Evolutionary conservation across 306 rosid genomes (phyloP), one percentile per base, ranked within the genome.

Genomic region (Cicer cuneatum): DNA sequence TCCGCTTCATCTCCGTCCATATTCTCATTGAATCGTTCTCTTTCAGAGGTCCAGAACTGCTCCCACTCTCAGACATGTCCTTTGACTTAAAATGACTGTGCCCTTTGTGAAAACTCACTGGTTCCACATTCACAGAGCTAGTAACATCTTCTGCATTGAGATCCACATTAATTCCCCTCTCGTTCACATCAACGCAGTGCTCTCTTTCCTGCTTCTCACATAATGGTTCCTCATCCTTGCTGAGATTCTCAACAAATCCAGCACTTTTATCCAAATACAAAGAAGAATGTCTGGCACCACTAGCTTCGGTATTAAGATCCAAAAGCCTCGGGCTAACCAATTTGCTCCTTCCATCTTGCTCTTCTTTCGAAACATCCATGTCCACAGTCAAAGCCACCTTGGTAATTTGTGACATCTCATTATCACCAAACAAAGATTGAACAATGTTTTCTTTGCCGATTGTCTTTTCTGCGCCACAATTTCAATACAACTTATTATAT

Each of bases 1-100:
- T 89, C 73, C 88, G 92, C 88, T 90, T 95, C 95, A 90, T 95
- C 84, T 90, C 87, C 83, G 76, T 86, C 98, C 99, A 95, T 21
- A 83, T 59, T 35, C 66, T 84, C 78, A 89, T 81, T 3, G 96
- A 74, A 83, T 95, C 98, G 41, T 80, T 87, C 70, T 90, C 92
- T 72, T 83, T 88, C 46, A 63, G 11, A 21, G 89, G 93, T 62
- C 90, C 96, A 52, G 82, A 71, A 33, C 95, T 85, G 81, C 99
- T 95, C n/a, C 78, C 98, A 73, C 90, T 90, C 81, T 92, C 97
- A 0, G 97, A 92, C 21, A 80, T 74, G 35, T 89, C 93, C 70
- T 81, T 88, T 5, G 89, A 78, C 84, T 90, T 92, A 77, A 80
- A 69, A 19, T 47, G 68, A 9, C 78, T 53, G 29, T 21, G 70